Percentiles rank a stretch among this genome's conserved stretches.
Evolutionary conservation across 305 asterid genomes (phyloP).

Genomic region (Fraxinus ornus): DNA sequence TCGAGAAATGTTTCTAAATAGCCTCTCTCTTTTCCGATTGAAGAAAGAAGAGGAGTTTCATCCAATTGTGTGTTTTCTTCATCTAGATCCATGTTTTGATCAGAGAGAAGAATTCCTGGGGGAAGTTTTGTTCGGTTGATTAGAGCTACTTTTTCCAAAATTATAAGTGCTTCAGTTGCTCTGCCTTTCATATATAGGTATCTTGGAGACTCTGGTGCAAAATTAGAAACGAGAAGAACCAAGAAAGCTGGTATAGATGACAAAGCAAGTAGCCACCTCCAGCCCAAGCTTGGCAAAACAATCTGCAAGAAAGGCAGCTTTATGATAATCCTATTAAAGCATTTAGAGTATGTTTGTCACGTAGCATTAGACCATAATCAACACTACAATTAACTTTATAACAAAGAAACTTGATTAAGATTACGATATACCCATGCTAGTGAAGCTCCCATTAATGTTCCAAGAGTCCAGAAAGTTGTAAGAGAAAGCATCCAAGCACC

Average conservation of each 20-base stretch:
- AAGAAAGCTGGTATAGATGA: constrained; percentile 47
- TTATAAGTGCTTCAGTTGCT: constrained; percentile 31
- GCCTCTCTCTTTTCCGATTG: constrained; percentile 11
- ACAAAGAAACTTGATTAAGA: background rate
- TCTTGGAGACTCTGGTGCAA: constrained; percentile 53
- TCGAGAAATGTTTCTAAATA: constrained; percentile 19
- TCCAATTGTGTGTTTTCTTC: constrained; percentile 26
- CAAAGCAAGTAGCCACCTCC: constrained; percentile 58
- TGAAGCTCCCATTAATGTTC: constrained; percentile 49
- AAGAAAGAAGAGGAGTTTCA: constrained; percentile 23
- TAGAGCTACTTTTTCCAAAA: constrained; percentile 36
- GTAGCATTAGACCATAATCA: background rate
- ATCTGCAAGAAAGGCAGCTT: constrained; percentile 27
- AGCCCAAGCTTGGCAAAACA: constrained; percentile 51
- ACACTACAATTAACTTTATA: background rate
- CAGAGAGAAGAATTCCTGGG: constrained; percentile 38
- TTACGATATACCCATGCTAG: constrained; percentile 47
- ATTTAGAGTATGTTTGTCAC: background rate
- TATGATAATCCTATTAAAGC: background rate
- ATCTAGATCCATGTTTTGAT: constrained; percentile 18
- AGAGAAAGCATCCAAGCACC: constrained; percentile 50
- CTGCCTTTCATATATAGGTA: constrained; percentile 44
- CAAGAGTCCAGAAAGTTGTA: constrained; percentile 40
- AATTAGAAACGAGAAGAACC: constrained; percentile 35
- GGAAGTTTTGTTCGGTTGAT: constrained; percentile 41